Evolutionary conservation across 2,329 filamentous ascomycete genomes (phyloP), one percentile per base, ranked within the genome.

Genomic region (Ascochyta fabae): DNA sequence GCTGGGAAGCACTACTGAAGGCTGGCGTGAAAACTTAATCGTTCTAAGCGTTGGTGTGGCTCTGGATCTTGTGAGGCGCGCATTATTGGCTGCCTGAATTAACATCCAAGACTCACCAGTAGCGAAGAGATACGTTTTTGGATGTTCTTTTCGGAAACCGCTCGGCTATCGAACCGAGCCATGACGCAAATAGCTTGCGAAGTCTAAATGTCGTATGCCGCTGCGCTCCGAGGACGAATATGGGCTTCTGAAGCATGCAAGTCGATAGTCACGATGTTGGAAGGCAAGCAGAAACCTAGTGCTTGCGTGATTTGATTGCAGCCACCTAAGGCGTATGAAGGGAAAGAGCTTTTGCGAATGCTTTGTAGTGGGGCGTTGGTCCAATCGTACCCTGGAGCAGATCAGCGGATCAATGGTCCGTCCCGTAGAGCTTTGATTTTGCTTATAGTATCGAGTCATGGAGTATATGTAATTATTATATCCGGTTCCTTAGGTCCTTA

Each of bases 211-310:
- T 33, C 43, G 15, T 4, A 22, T 29, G 41, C 35, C 35, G 35
- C 41, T 16, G 16, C 40, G 65, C 58, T 45, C 52, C 44, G 51
- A 39, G 39, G 43, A 58, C 47, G 62, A 67, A 65, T 69, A 68
- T 65, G 16, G n/a, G 6, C n/a, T 16, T 9, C 0, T 44, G 2
- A 6, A 24, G 10, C n/a, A 34, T 15, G 3, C 13, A 24, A 35
- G 0, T 24, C 22, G 22, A 16, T 26, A 10, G 22, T 7, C 13
- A 35, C 13, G 15, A 9, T 8, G 6, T 19, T 6, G 12, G 9
- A 15, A 13, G 35, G 9, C 13, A 13, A 15, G 23, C 8, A 19
- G 4, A 9, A 26, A 13, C 9, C 19, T 16, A 19, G n/a, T 4
- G 19, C 12, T 41, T 39, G 23, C 15, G 10, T 2, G 39, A 15